Evolutionary conservation across 768 basidiomycete genomes (phyloP).

Genomic region (Leucosporidium creatinivorum): DNA sequence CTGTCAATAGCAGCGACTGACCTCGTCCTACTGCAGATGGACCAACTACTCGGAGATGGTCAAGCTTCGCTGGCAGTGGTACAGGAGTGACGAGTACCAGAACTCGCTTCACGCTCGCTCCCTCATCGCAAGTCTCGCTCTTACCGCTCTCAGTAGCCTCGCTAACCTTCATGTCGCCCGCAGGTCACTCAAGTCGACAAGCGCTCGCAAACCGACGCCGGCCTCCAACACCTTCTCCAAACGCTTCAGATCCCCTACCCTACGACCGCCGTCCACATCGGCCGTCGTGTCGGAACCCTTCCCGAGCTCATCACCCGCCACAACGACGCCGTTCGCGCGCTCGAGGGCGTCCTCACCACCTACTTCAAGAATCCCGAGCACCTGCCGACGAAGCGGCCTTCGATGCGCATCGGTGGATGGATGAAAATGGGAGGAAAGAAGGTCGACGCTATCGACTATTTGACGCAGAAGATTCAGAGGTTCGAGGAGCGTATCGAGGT

Average conservation of each 20-base stretch:
- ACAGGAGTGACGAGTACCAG: conserved; percentile 57
- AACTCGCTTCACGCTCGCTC: conserved; percentile 90
- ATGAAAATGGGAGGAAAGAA: conserved; percentile 75
- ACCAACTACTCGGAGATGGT: conserved; percentile 12
- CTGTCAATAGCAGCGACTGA: conserved; percentile 41
- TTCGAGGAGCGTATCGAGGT: conserved; percentile 53
- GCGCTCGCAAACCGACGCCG: conserved; percentile 75
- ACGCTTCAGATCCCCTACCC: conserved; percentile 63
- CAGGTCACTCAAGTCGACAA: conserved; percentile 65
- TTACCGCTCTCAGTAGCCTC: background rate
- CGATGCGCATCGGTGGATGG: conserved; percentile 66
- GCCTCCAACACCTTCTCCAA: conserved; percentile 64
- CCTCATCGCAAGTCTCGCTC: conserved; percentile 49
- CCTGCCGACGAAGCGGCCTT: conserved; percentile 73
- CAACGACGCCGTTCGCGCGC: conserved; percentile 85
- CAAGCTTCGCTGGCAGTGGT: conserved; percentile 72
- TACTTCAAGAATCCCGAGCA: conserved; percentile 73
- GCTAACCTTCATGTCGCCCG: background rate
- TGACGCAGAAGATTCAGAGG: conserved; percentile 47
- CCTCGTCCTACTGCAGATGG: conserved; percentile 48
- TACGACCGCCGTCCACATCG: conserved; percentile 82
- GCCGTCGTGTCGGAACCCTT: conserved; percentile 75
- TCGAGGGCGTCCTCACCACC: conserved; percentile 79
- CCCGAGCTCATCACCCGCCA: conserved; percentile 86
- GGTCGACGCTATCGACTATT: conserved; percentile 87